Conservation (phyloP, 192 early-diverging fungal species). For the Coemansia asiatica region DNA sequence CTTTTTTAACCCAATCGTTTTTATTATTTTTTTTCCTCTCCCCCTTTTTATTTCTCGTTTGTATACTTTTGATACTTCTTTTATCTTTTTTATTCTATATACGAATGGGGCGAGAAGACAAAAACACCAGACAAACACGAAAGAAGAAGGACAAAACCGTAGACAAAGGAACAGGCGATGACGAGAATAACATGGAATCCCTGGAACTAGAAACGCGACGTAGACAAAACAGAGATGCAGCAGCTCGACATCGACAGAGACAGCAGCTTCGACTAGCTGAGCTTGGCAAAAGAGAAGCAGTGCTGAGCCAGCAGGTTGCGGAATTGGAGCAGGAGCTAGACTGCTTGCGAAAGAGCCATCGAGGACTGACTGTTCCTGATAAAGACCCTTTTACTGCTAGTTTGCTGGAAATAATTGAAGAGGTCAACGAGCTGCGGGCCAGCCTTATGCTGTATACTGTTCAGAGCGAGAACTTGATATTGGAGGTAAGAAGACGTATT, state of each 20-base stretch:
- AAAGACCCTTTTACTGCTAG: conserved; percentile 30
- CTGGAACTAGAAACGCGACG: conserved; percentile 21
- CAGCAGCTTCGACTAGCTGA: conserved; percentile 33
- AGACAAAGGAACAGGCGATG: not conserved
- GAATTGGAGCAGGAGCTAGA: conserved; percentile 36
- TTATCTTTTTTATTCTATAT: not conserved
- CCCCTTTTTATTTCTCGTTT: not conserved
- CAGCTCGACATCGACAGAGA: conserved; percentile 38
- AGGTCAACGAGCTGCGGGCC: conserved; percentile 15
- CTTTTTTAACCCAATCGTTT: too few species aligned
- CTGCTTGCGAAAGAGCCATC: conserved; percentile 10
- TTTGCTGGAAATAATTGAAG: conserved; percentile 20
- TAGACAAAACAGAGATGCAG: conserved; percentile 47
- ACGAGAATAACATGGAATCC: not conserved
- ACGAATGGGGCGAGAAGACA: not conserved
- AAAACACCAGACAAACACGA: not conserved
- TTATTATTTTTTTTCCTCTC: not conserved
- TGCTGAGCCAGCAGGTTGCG: conserved; percentile 35
- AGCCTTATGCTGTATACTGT: conserved; percentile 13
- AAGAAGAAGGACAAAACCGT: not conserved
- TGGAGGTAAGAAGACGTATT: conserved; percentile 12
- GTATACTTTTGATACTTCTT: not conserved
- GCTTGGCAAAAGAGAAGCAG: conserved; percentile 22
- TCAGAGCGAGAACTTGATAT: conserved; percentile 14
- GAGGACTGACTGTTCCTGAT: conserved; percentile 13